phyloP scores from a whole-genome alignment of 345 rosid genomes.

The Acer campestre region DNA sequence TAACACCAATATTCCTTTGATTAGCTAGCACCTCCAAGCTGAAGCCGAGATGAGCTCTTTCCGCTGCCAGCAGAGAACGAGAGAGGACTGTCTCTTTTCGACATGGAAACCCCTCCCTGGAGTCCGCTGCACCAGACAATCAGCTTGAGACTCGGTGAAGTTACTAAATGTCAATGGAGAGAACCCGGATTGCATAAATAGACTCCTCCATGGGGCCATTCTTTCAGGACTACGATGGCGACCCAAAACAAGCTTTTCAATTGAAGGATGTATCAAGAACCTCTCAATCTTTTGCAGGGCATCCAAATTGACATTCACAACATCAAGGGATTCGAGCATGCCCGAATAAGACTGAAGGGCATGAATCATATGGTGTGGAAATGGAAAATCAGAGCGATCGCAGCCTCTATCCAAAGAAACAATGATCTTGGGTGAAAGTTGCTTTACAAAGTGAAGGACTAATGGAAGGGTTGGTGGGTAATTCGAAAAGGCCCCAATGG shows the following conservation, averaged over 20 bases:
- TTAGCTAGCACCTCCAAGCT: constrained; percentile 73
- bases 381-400: constrained; percentile 73
- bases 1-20: constrained; percentile 19
- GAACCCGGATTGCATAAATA: constrained; percentile 73
- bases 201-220: constrained; percentile 71
- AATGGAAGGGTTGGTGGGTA: constrained; percentile 56
- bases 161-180: constrained; percentile 66
- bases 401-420: constrained; percentile 84
- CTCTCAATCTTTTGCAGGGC: constrained; percentile 82
- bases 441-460: constrained; percentile 70
- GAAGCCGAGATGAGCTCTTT: constrained; percentile 84
- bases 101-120: constrained; percentile 76
- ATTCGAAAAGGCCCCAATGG: constrained; percentile 55
- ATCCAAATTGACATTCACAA: constrained; percentile 68
- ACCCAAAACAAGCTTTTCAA: constrained; percentile 65
- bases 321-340: constrained; percentile 82
- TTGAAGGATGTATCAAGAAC: constrained; percentile 69
- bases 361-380: constrained; percentile 71
- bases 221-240: constrained; percentile 60
- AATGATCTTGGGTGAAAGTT: constrained; percentile 73
- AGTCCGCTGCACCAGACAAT: constrained; percentile 70
- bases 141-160: constrained; percentile 87
- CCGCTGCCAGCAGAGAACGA: constrained; percentile 86
- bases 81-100: constrained; percentile 74
- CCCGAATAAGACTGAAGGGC: constrained; percentile 66